Evolutionary conservation across 2,329 filamentous ascomycete species (phyloP).

Genomic region (Proliferodiscus dingleyae): DNA sequence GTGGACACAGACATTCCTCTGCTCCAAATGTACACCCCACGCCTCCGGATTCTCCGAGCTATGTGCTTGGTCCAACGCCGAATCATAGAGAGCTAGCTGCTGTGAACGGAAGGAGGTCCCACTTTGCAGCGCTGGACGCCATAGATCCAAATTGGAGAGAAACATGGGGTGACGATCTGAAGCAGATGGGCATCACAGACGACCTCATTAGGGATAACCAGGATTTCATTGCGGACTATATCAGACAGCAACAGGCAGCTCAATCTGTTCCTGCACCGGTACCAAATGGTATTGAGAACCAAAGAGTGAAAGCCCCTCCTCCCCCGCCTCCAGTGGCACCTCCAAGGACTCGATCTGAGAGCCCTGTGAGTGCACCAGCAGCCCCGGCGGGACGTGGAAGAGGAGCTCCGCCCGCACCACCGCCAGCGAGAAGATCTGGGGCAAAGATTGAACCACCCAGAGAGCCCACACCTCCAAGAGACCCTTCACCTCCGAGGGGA

Average conservation of each 20-base stretch:
- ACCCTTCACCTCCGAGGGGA: conserved; percentile 59
- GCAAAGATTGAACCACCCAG: conserved; percentile 43
- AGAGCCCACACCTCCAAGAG: conserved; percentile 59
- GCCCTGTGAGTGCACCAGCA: conserved; percentile 25
- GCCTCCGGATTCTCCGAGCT: conserved; percentile 53
- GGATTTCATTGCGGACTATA: conserved; percentile 62
- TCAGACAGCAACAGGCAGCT: conserved; percentile 51
- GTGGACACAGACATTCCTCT: conserved; percentile 53
- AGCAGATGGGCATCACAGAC: conserved; percentile 57
- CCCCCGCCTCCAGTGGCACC: conserved; percentile 49
- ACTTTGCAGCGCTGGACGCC: conserved; percentile 57
- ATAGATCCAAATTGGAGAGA: conserved; percentile 62
- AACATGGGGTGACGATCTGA: conserved; percentile 60
- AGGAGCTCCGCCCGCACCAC: conserved; percentile 47
- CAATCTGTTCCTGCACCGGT: conserved; percentile 36
- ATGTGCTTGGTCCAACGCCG: conserved; percentile 34
- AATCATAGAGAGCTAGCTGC: conserved; percentile 36
- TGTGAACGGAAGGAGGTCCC: conserved; percentile 48
- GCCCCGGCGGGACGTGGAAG: conserved; percentile 31
- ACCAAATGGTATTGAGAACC: conserved; percentile 37
- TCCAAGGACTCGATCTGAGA: conserved; percentile 29
- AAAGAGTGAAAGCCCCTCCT: conserved; percentile 53
- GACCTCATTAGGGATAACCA: conserved; percentile 65
- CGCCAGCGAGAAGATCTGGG: conserved; percentile 56
- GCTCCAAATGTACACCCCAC: conserved; percentile 40